Conservation (phyloP, 345 rosid genomes). For the Murraya paniculata region DNA sequence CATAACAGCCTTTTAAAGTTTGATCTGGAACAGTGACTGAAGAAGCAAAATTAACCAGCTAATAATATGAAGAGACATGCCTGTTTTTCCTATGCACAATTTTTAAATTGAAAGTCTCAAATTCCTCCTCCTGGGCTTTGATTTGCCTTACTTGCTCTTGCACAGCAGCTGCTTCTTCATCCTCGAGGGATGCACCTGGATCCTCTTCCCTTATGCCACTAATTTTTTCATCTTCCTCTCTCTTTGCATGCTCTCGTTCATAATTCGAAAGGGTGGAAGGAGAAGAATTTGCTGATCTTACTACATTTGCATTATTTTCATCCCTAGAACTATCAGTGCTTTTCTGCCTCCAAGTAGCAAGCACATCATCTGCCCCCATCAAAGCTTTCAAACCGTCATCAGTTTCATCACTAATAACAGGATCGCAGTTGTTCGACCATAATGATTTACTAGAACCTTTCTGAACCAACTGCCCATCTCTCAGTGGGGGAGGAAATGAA, state of each 20-base stretch:
- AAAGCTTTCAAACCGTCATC: constrained; percentile 53
- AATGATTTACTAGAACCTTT: constrained; percentile 63
- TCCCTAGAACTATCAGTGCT: constrained; percentile 82
- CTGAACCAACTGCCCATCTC: constrained; percentile 53
- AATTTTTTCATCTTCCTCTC: constrained; percentile 57
- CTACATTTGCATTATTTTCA: constrained; percentile 51
- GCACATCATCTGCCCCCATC: constrained; percentile 65
- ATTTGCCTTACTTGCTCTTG: constrained; percentile 98
- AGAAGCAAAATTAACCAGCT: background rate
- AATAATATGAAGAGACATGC: constrained; percentile 39
- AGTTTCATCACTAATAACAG: constrained; percentile 41
- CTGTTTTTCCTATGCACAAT: constrained; percentile 98
- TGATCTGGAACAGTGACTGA: background rate
- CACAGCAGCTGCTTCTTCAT: constrained; percentile 93
- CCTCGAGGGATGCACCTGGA: constrained; percentile 67
- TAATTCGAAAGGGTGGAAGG: constrained; percentile 70
- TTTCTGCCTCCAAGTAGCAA: constrained; percentile 72
- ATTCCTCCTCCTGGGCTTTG: constrained; percentile 95
- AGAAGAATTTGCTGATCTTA: constrained; percentile 61
- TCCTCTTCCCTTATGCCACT: constrained; percentile 62
- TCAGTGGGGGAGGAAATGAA: constrained; percentile 70
- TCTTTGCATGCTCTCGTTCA: constrained; percentile 49
- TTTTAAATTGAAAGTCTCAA: constrained; percentile 95
- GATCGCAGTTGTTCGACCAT: constrained; percentile 57
- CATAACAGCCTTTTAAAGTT: constrained; percentile 4